These are phyloP conservation scores for Alternaria infectoria DNA, from an alignment of 2,329 filamentous ascomycete species.

Conservation along the genomic window DNA sequence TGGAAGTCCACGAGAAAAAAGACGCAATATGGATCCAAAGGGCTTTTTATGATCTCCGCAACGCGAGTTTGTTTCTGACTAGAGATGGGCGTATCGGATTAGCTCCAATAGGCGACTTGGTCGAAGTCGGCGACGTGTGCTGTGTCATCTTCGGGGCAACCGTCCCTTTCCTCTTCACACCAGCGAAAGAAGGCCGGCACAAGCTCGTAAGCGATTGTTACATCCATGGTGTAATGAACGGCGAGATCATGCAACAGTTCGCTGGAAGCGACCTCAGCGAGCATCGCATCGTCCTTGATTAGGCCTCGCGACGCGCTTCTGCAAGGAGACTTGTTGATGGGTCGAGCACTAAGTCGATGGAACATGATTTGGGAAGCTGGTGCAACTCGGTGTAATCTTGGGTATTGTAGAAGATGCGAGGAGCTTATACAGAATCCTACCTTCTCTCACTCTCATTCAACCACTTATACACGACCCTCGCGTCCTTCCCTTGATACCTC, in stretches of 20 bases:
- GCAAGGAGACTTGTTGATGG: neutral
- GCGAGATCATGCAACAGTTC: neutral
- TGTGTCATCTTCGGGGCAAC: neutral
- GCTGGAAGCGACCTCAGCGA: fast-evolving
- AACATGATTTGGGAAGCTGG: too few species aligned
- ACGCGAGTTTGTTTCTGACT: neutral
- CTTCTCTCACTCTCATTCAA: constrained; percentile 34
- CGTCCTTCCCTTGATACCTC: constrained; percentile 41
- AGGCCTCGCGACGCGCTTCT: fast-evolving
- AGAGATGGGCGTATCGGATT: neutral
- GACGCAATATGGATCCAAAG: too few species aligned
- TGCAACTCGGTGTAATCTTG: too few species aligned
- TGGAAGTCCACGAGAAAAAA: too few species aligned
- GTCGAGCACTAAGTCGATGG: too few species aligned
- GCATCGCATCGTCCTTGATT: neutral
- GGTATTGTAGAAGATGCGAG: too few species aligned
- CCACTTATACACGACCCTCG: constrained; percentile 43
- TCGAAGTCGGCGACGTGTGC: neutral
- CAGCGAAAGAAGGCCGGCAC: neutral
- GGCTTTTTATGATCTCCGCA: too few species aligned
- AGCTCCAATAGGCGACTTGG: fast-evolving
- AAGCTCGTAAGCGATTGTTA: neutral
- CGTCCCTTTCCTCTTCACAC: neutral
- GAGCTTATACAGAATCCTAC: too few species aligned
- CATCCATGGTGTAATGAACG: neutral